Conservation (phyloP, 805 yeast species). For the Priceomyces fermenticarens region DNA sequence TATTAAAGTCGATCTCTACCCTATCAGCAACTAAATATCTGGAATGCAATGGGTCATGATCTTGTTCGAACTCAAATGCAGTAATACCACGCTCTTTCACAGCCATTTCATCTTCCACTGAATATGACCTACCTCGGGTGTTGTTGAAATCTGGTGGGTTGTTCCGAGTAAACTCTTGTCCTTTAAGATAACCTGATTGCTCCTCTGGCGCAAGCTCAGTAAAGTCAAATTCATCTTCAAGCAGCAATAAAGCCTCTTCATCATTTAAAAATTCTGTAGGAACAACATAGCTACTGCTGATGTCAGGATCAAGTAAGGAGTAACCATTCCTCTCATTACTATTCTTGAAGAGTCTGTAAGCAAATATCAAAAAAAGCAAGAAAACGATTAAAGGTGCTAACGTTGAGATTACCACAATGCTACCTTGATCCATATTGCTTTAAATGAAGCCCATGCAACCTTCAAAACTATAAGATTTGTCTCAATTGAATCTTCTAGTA, state of each 20-base stretch:
- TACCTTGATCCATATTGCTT: conserved; percentile 5
- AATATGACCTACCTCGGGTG: conserved; percentile 30
- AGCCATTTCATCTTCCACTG: conserved; percentile 24
- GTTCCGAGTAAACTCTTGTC: conserved; percentile 29
- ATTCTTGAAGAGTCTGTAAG: conserved; percentile 7
- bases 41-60: conserved; percentile 26
- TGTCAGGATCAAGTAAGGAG: conserved; percentile 12
- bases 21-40: conserved; percentile 37
- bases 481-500: no score
- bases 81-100: conserved; percentile 36
- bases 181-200: conserved; percentile 32
- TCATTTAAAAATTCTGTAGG: conserved; percentile 40
- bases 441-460: no score
- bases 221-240: conserved; percentile 37
- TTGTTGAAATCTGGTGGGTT: conserved; percentile 32
- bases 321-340: conserved; percentile 10
- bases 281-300: conserved; percentile 15
- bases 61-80: conserved; percentile 42
- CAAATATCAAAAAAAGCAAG: conserved; percentile 9
- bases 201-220: conserved; percentile 39
- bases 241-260: conserved; percentile 31
- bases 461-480: no score
- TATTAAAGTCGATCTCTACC: conserved; percentile 34
- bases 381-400: conserved; percentile 7
- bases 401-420: conserved; percentile 5